A percentile compares a stretch with the other conserved stretches of the same genome.
phyloP scores from a whole-genome alignment of 2,329 filamentous ascomycete species.

The Leptoxyphium fumago region DNA sequence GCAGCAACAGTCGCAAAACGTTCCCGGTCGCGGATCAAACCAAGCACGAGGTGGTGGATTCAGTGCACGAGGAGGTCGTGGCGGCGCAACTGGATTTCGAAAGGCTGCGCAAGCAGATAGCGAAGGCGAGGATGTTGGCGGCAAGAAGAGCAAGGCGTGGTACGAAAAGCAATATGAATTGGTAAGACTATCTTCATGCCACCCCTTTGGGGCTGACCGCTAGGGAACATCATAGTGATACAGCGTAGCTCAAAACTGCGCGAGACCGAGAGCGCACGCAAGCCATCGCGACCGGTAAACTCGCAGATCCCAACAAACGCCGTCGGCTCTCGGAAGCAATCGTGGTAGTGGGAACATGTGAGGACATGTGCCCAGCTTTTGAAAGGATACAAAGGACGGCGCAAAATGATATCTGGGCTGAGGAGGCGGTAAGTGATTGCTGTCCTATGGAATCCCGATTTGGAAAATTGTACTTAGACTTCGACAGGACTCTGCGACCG shows the following conservation, averaged over 20 bases:
- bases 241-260: conserved; percentile 29
- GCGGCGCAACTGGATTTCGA: not conserved
- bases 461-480: conserved; percentile 12
- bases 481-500: conserved; percentile 17
- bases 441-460: conserved; percentile 1
- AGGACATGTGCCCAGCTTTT: conserved; percentile 49
- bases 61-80: not conserved
- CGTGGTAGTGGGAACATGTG: conserved; percentile 45
- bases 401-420: conserved; percentile 45
- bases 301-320: conserved; percentile 46
- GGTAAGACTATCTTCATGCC: conserved; percentile 6
- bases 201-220: conserved; percentile 6
- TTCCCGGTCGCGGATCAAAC: not conserved
- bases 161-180: conserved; percentile 8
- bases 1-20: not conserved
- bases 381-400: conserved; percentile 47
- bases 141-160: not conserved
- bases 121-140: not conserved
- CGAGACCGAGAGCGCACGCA: conserved; percentile 35
- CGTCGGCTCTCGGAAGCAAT: conserved; percentile 45
- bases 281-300: conserved; percentile 38
- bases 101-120: not conserved
- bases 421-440: conserved; percentile 38
- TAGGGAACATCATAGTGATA: conserved; percentile 15
- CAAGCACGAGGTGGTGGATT: not conserved